A percentile compares a stretch with the other conserved stretches of the same genome.
Evolutionary conservation across 345 rosid species (phyloP).

Genomic region (Pugionium cornutum): DNA sequence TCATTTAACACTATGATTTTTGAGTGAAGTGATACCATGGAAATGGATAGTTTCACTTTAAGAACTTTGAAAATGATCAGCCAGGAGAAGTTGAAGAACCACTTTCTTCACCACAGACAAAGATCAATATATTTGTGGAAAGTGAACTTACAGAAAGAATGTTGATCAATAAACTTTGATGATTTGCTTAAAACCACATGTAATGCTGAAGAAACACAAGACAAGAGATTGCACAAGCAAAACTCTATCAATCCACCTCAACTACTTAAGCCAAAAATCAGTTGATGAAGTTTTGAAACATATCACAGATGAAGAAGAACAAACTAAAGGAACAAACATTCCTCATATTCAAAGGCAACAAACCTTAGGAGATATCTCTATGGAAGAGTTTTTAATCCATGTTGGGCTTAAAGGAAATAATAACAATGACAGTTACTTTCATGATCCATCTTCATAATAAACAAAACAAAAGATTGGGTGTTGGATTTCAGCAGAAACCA

Average conservation of each 20-base stretch:
- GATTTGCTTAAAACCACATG: conserved; percentile 59
- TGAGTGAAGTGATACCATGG: conserved; percentile 1
- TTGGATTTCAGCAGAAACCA: conserved; percentile 54
- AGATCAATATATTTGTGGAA: conserved; percentile 67
- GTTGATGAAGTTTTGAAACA: conserved; percentile 83
- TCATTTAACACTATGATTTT: not conserved
- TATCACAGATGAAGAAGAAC: conserved; percentile 48
- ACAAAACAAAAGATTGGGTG: conserved; percentile 40
- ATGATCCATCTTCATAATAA: conserved; percentile 25
- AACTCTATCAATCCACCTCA: conserved; percentile 71
- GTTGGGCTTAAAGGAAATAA: conserved; percentile 52
- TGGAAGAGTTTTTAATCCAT: conserved; percentile 73
- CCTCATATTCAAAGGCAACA: conserved; percentile 64
- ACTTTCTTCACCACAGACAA: conserved; percentile 46
- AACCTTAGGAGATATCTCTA: conserved; percentile 73
- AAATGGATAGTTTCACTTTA: conserved; percentile 65
- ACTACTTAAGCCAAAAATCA: conserved; percentile 66
- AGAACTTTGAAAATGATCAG: conserved; percentile 44
- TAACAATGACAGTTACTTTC: conserved; percentile 42
- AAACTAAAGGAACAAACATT: conserved; percentile 25
- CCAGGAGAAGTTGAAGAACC: not conserved
- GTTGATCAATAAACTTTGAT: conserved; percentile 87
- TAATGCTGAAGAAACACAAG: conserved; percentile 66
- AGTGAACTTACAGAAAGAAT: conserved; percentile 69
- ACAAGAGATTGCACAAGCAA: conserved; percentile 56